Base-by-base conservation (phyloP, 352 stramenopile genomes). In the Phytophthora boehmeriae region DNA sequence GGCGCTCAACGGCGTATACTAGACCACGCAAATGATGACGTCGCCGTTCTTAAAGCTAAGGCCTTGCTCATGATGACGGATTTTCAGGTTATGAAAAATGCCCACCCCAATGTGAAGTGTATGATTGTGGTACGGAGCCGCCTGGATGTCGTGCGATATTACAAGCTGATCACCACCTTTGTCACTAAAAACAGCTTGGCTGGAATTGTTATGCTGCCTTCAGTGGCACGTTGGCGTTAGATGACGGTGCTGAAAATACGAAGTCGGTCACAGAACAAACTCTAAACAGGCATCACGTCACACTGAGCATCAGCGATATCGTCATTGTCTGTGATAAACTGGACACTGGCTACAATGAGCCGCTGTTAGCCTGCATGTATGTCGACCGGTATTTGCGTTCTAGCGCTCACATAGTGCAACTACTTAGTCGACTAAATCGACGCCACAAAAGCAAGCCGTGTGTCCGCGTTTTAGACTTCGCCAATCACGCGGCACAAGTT, bases 251-350 rank as follows among this genome's bases (percentile, higher is more conserved):
- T 34, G 61, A 32, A 27, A 16, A 53, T 22, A 35, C 45, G 17
- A 73, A 59, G 30, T 23, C 51, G 9, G 78, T 89, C 16, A 89
- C 80, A 1, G 84, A 93, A 39, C 71, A 88, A 27, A 89, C 76
- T 1, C 49, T 91, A n/a, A 95, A 92, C 54, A 69, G 63, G 36
- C 76, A 71, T 8, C 68, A 68, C 36, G 61, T 76, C 19, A 80
- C 79, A 2, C 52, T 93, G 13, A 59, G 70, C 4, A 79, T 75
- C 25, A 90, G 80, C 27, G 83, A 93, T 45, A 63, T 93, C 14
- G 78, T 95, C 23, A 85, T 95, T 57, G 86, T 95, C 5, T 95
- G 86, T 68, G 86, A 95, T 50, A 95, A 95, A 49, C 80, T 95
- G 6, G 86, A 95, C 44, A 95, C 86, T 2, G 86, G 86, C 2